These are phyloP conservation scores for Coemansia biformis DNA, from an alignment of 192 early-diverging fungal species.

Conservation along the genomic window DNA sequence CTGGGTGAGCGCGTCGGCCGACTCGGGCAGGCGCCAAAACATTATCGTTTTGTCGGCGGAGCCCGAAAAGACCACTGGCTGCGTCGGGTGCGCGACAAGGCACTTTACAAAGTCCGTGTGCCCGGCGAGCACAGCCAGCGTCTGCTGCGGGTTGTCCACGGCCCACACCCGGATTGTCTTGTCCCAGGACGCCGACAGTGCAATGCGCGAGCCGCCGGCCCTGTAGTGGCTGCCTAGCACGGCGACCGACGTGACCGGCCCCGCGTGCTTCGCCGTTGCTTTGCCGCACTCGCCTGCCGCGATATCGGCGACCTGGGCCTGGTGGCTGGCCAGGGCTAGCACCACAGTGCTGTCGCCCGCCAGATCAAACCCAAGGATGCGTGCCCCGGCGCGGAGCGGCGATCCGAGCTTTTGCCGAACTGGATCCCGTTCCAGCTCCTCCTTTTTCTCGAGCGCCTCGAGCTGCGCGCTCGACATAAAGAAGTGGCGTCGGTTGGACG, in stretches of 20 bases:
- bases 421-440: conserved; percentile 38
- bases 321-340: conserved; percentile 37
- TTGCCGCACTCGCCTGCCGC: conserved; percentile 5
- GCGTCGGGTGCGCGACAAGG: conserved; percentile 47
- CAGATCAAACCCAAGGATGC: conserved; percentile 36
- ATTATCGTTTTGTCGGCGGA: conserved; percentile 71
- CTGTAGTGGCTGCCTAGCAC: conserved; percentile 40
- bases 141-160: conserved; percentile 59
- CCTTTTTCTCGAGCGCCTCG: conserved; percentile 40
- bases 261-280: conserved; percentile 48
- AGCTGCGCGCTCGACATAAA: conserved; percentile 52
- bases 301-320: conserved; percentile 34
- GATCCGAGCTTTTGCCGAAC: conserved; percentile 36
- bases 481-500: conserved; percentile 38
- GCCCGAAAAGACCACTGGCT: conserved; percentile 58
- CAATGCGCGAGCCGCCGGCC: conserved; percentile 60
- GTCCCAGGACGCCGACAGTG: conserved; percentile 85
- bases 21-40: conserved; percentile 36
- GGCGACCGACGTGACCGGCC: conserved; percentile 66
- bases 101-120: conserved; percentile 93
- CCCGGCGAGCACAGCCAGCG: conserved; percentile 60
- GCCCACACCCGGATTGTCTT: conserved; percentile 84
- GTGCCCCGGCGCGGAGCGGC: conserved; percentile 30
- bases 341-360: conserved; percentile 19
- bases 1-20: background rate